Conservation (phyloP, 371 early-diverging fungal genomes). For the Mucor sp. region DNA sequence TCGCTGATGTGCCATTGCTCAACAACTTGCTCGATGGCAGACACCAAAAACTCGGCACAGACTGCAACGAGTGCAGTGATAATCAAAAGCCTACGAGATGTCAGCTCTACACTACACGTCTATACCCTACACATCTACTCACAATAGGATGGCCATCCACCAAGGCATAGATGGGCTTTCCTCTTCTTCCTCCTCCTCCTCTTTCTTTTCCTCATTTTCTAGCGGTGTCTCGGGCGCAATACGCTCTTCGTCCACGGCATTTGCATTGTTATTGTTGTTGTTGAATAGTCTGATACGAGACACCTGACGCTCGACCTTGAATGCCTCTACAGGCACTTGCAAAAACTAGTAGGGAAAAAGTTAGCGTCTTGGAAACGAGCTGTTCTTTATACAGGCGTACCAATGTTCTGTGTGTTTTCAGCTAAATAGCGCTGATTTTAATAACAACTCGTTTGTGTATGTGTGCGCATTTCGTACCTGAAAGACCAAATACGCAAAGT, state of each 20-base stretch:
- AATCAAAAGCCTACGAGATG: conserved; percentile 28
- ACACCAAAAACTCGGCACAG: conserved; percentile 81
- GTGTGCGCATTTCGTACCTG: conserved; percentile 42
- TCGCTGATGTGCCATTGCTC: conserved; percentile 62
- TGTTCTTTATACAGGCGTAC: conserved; percentile 24
- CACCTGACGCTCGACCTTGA: conserved; percentile 10
- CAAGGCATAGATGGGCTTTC: conserved; percentile 56
- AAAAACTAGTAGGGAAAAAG: conserved; percentile 13
- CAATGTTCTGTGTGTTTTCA: conserved; percentile 69
- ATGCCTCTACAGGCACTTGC: conserved; percentile 25
- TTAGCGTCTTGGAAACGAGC: no score
- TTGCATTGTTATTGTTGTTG: background rate
- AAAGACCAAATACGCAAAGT: conserved; percentile 73
- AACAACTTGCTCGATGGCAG: conserved; percentile 73
- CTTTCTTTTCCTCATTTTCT: conserved; percentile 24
- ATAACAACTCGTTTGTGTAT: background rate
- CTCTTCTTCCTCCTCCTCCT: conserved; percentile 43
- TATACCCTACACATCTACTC: conserved; percentile 4
- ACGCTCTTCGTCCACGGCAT: background rate
- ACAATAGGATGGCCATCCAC: conserved; percentile 48
- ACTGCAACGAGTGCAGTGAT: conserved; percentile 69
- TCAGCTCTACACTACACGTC: background rate
- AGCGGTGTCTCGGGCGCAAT: background rate
- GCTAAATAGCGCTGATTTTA: conserved; percentile 17
- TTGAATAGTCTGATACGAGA: conserved; percentile 7